Conservation (phyloP, 1,139 yeast genomes). For the Yamadazyma kanchanaburiensis region DNA sequence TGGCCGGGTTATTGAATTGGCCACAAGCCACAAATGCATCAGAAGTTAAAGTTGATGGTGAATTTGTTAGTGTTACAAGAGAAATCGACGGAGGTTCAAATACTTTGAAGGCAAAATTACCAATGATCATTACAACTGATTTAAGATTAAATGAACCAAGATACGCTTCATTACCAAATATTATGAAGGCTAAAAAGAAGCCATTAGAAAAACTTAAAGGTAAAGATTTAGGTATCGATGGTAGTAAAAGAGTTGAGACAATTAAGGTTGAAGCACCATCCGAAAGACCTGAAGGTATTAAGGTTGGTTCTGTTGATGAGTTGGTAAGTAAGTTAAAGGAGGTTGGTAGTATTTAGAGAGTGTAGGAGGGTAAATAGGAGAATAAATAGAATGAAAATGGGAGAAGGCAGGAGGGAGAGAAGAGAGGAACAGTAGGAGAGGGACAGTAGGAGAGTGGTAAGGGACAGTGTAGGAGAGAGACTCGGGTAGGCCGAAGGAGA, state of each 20-base stretch:
- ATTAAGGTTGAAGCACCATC: slow-evolving; percentile 84
- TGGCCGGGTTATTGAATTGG: slow-evolving; percentile 93
- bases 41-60: slow-evolving; percentile 67
- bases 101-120: slow-evolving; percentile 72
- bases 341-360: slow-evolving; percentile 45
- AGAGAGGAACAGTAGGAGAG: neutral
- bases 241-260: slow-evolving; percentile 62
- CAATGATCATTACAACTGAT: slow-evolving; percentile 87
- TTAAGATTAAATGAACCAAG: slow-evolving; percentile 92
- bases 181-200: slow-evolving; percentile 98
- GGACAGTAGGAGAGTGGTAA: too few species aligned
- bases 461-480: too few species aligned
- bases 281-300: slow-evolving; percentile 74
- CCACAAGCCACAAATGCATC: slow-evolving; percentile 98
- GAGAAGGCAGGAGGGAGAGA: neutral
- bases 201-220: slow-evolving; percentile 73
- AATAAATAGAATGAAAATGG: neutral
- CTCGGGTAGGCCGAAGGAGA: too few species aligned
- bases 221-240: slow-evolving; percentile 68
- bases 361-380: neutral
- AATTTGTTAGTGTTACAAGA: slow-evolving; percentile 70
- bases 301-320: slow-evolving; percentile 79
- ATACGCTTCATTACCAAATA: slow-evolving; percentile 87
- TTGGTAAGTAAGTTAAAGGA: slow-evolving; percentile 77
- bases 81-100: slow-evolving; percentile 97